Base-by-base conservation (phyloP, 345 rosid species). In the Luvunga scandens region DNA sequence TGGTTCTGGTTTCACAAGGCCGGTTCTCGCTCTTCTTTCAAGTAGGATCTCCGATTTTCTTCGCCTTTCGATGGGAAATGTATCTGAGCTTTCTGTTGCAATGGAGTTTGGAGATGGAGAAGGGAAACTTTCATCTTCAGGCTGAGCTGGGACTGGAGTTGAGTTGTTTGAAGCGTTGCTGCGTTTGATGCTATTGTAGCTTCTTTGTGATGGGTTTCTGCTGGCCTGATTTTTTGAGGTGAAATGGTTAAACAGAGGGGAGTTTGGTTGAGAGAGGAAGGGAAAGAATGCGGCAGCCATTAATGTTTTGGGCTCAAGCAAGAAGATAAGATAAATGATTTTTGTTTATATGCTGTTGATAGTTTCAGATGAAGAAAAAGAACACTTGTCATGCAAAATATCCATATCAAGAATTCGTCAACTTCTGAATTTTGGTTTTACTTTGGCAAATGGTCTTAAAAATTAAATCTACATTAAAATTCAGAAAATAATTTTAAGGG, bases 11-110 rank as follows among this genome's bases (percentile, higher is more conserved):
- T 85, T 88, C 28, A 72, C 81, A 34, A 90, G 71, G 10, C 81
- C 89, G 9, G 69, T 69, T 83, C 80, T 83, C 2, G 78, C 50
- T 70, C 42, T 89, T 38, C 87, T 85, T 59, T 89, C 89, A 0
- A 93, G 86, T 63, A 87, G 25, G 65, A 93, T 95, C 73, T 85
- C 91, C 0, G 98, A 91, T 78, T 78, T 85, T 75, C 95, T 85
- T 21, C 98, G 85, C 85, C 85, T 91, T 75, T 91, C 91, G 1
- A 93, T 90, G 7, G 98, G 98, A 86, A 90, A 90, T 1, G 76
- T 85, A 19, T 89, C 94, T 6, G 90, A 36, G 76, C 84, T 85
- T 84, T 79, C 91, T 68, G 86, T 81, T 33, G 89, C 67, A 69
- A 83, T 81, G 66, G 90, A 82, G 39, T 76, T 22, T 19, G 90